Evolutionary conservation across 1,284 basidiomycete species (phyloP).

Genomic region (Pseudozyma flocculosa): DNA sequence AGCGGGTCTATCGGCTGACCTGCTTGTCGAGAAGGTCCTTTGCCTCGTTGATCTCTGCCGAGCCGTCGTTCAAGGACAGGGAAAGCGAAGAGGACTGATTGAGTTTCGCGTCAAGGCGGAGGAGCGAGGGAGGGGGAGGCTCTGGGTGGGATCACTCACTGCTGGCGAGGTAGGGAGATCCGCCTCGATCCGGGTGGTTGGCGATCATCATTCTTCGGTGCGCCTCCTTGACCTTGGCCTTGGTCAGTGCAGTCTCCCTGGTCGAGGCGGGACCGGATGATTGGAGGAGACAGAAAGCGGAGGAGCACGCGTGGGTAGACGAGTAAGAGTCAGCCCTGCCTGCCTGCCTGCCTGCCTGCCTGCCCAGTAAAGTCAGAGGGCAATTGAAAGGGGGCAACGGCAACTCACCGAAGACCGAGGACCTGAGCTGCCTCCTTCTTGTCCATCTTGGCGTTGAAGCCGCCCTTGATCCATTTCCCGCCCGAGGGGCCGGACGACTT

Average conservation of each 20-base stretch:
- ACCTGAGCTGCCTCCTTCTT: slow-evolving; percentile 86
- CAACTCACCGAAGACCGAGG: slow-evolving; percentile 68
- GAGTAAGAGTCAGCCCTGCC: no score
- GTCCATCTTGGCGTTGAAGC: slow-evolving; percentile 95
- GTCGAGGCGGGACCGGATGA: no score
- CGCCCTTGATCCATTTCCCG: slow-evolving; percentile 87
- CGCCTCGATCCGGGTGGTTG: slow-evolving; percentile 94
- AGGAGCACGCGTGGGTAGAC: neutral
- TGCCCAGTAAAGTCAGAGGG: no score
- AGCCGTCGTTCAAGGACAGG: no score
- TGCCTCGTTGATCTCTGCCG: slow-evolving; percentile 58
- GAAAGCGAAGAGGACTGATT: no score
- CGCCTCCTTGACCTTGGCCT: slow-evolving; percentile 55
- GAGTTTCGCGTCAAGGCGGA: no score
- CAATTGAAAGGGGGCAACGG: no score
- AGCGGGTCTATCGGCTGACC: slow-evolving; percentile 34
- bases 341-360: no score
- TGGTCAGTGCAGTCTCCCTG: slow-evolving; percentile 53
- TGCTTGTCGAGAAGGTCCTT: slow-evolving; percentile 54
- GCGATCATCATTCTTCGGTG: slow-evolving; percentile 59
- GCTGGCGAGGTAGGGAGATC: slow-evolving; percentile 93
- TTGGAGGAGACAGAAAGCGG: slow-evolving; percentile 1
- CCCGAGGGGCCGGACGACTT: slow-evolving; percentile 61
- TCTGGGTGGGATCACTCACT: no score
- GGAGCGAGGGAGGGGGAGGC: neutral